These are phyloP conservation scores for Citrullus colocynthis DNA, from an alignment of 306 rosid species.

Conservation along the genomic window DNA sequence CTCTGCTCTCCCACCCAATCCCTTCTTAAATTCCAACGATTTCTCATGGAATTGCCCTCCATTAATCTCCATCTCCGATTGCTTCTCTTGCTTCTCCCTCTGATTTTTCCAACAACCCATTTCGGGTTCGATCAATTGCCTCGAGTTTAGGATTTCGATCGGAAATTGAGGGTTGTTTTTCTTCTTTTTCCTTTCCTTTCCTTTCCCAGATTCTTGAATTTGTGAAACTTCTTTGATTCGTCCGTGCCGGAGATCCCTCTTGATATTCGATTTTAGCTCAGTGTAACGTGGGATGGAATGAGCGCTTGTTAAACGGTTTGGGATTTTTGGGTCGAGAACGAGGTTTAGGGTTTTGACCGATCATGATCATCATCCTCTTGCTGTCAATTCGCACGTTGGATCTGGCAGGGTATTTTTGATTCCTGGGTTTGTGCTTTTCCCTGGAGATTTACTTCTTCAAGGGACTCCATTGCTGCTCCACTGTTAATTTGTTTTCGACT, in stretches of 20 bases:
- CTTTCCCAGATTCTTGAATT: background rate
- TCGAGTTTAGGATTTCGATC: background rate
- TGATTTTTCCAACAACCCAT: background rate
- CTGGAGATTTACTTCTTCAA: background rate
- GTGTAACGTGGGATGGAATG: background rate
- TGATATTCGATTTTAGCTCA: background rate
- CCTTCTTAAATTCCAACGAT: background rate
- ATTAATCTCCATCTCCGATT: background rate
- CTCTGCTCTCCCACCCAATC: background rate
- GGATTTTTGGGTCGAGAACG: background rate
- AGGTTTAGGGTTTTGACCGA: slow-evolving; percentile 3
- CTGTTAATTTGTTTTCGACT: background rate
- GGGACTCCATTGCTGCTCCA: background rate
- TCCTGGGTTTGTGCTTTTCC: background rate
- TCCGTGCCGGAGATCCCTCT: background rate
- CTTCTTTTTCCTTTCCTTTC: too few species aligned
- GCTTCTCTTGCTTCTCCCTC: background rate
- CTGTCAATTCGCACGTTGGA: background rate
- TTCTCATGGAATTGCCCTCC: background rate
- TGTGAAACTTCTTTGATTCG: background rate
- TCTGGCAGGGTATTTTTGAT: background rate
- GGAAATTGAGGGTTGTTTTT: background rate
- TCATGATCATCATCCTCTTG: background rate
- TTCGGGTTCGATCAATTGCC: background rate
- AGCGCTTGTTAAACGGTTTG: background rate